Evolutionary conservation across 192 early-diverging fungal genomes (phyloP).

Genomic region (Haplosporangium gracile): DNA sequence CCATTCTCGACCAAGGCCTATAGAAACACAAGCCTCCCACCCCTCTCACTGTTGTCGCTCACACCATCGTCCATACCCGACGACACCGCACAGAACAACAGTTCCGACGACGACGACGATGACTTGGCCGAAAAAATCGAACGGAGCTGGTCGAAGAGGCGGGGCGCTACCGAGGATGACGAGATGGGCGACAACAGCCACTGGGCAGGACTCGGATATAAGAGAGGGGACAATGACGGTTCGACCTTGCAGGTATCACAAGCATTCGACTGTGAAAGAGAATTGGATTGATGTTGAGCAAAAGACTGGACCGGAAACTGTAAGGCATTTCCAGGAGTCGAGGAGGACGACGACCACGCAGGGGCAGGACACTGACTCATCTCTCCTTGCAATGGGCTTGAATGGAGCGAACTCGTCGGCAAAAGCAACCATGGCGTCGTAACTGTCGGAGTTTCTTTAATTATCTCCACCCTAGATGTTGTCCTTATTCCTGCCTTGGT

Average conservation of each 20-base stretch:
- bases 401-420: not conserved
- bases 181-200: not conserved
- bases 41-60: too few relatives aligned
- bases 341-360: not conserved
- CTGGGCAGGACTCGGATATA: not conserved
- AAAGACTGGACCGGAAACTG: not conserved
- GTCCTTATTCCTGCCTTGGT: not conserved
- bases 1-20: too few relatives aligned
- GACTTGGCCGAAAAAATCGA: not conserved
- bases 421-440: not conserved
- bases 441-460: not conserved
- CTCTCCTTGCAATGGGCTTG: not conserved
- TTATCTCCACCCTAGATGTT: not conserved
- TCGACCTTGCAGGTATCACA: not conserved
- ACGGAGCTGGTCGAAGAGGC: not conserved
- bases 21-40: not conserved
- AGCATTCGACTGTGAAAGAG: not conserved
- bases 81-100: not conserved
- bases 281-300: not conserved
- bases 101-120: too few relatives aligned
- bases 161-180: not conserved
- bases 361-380: not conserved
- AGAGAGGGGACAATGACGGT: too few relatives aligned
- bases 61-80: not conserved
- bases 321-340: not conserved